phyloP scores from a whole-genome alignment of 2,329 filamentous ascomycete genomes.

The Pestalotiopsis sp. region DNA sequence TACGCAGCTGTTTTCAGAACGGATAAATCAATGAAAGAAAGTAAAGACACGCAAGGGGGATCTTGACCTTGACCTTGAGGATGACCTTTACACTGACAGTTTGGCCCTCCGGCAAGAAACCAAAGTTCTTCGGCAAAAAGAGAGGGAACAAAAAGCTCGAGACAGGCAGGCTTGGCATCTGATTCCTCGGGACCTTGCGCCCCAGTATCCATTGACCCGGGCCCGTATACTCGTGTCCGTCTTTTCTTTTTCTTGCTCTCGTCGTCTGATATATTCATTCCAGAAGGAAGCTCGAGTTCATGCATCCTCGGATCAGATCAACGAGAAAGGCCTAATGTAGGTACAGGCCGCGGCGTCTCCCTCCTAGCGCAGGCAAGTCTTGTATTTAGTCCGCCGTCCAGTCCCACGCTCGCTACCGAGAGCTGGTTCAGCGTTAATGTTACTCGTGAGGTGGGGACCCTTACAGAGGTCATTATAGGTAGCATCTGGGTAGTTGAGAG shows the following conservation, averaged over 20 bases:
- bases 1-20: too few relatives aligned
- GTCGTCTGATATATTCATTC: background rate
- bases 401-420: background rate
- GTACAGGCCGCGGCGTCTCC: background rate
- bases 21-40: too few relatives aligned
- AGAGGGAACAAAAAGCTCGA: background rate
- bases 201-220: background rate
- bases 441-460: background rate
- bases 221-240: background rate
- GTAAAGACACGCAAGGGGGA: too few relatives aligned
- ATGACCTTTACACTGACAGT: too few relatives aligned
- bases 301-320: background rate
- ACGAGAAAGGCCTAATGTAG: background rate
- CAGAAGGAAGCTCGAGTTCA: background rate
- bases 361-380: background rate
- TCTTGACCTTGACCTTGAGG: too few relatives aligned
- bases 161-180: slow-evolving; percentile 7
- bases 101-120: too few relatives aligned
- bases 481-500: background rate
- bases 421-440: background rate
- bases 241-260: background rate
- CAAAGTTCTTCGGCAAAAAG: background rate
- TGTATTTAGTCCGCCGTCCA: background rate
- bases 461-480: background rate
- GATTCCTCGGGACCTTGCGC: background rate